Conservation (phyloP, 331 rosid species). For the Quercus lobata region DNA sequence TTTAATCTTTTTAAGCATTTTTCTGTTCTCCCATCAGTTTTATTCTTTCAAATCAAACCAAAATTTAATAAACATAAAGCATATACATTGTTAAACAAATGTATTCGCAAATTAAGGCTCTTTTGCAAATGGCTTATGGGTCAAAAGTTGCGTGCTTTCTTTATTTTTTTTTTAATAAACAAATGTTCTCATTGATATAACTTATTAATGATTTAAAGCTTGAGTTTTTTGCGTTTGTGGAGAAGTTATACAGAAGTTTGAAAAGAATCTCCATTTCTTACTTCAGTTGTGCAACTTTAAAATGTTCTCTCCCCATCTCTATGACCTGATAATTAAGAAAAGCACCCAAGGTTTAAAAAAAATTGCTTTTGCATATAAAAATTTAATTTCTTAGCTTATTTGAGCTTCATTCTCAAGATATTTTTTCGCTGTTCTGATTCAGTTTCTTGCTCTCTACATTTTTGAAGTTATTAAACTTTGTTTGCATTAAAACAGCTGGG, state of each 20-base stretch:
- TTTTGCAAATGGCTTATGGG: not conserved
- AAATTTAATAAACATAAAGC: not conserved
- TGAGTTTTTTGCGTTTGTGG: conserved; percentile 3
- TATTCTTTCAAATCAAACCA: not conserved
- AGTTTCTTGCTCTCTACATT: conserved; percentile 4
- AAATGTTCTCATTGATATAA: not conserved
- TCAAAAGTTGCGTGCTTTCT: conserved; percentile 25
- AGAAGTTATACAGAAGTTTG: conserved; percentile 21
- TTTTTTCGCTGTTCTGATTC: not conserved
- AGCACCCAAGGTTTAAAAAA: conserved; percentile 32
- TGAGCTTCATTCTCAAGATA: not conserved
- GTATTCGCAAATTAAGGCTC: not conserved
- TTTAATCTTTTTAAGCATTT: no score
- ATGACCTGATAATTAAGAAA: conserved; percentile 61
- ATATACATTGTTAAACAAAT: not conserved
- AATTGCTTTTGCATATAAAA: not conserved
- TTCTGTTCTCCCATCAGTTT: no score
- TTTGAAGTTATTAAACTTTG: conserved; percentile 1
- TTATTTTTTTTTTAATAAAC: not conserved
- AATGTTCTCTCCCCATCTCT: conserved; percentile 15
- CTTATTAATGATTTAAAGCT: not conserved
- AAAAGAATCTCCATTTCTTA: conserved; percentile 35
- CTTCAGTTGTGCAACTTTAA: conserved; percentile 16
- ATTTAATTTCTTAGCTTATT: not conserved
- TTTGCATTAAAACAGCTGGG: conserved; percentile 24